Conservation (phyloP, 116 monocot species). For the Phalaenopsis hybrid region DNA sequence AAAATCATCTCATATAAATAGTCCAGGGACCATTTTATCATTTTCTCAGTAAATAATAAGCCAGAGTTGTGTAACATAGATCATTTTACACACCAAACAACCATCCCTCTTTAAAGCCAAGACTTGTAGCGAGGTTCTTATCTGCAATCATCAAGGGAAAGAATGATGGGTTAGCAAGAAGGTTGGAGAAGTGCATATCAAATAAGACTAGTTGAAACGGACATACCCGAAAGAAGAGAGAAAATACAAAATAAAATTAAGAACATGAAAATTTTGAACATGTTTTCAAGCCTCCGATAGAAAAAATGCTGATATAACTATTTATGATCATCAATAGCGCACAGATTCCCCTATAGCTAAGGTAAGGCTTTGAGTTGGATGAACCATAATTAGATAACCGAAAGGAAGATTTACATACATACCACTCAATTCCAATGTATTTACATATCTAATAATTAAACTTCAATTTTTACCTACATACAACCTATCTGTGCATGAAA, state of each 20-base stretch:
- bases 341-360: neutral
- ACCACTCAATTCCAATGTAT: too few species aligned
- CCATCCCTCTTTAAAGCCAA: constrained; percentile 60
- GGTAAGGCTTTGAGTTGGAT: too few species aligned
- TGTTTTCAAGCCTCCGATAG: neutral
- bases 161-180: neutral
- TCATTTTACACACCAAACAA: constrained; percentile 23
- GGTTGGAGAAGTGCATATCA: neutral
- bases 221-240: neutral
- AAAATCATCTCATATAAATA: too few species aligned
- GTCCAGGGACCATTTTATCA: too few species aligned
- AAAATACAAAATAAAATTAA: neutral
- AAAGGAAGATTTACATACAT: too few species aligned
- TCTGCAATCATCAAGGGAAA: constrained; percentile 33
- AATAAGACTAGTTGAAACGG: neutral
- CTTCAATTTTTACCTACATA: too few species aligned
- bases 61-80: neutral
- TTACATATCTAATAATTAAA: too few species aligned
- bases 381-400: too few species aligned
- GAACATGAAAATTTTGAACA: neutral
- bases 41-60: too few species aligned
- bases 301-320: neutral
- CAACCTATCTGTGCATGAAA: too few species aligned
- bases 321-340: neutral
- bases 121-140: constrained; percentile 74